These are phyloP conservation scores for Cercospora zeina DNA, from an alignment of 2,329 filamentous ascomycete species.

Conservation along the genomic window DNA sequence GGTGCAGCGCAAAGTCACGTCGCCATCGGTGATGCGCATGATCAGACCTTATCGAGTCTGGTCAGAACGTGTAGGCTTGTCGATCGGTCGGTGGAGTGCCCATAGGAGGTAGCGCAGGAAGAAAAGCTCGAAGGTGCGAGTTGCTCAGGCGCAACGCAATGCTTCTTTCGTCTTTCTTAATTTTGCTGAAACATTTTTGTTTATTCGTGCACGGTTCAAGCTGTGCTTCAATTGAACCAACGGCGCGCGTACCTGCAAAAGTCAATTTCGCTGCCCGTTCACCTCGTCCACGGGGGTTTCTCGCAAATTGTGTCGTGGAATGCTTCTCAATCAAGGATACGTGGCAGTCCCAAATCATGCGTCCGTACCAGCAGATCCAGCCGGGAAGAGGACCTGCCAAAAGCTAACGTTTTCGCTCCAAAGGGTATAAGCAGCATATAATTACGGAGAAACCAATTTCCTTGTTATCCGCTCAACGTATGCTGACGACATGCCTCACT, in stretches of 20 bases:
- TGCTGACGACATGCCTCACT: not conserved
- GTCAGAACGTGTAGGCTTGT: not conserved
- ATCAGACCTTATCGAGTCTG: not conserved
- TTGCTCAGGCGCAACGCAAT: too few relatives aligned
- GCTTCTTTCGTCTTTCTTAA: too few relatives aligned
- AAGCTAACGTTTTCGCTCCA: not conserved
- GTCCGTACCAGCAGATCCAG: not conserved
- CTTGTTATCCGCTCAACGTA: not conserved
- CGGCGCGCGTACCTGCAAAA: too few relatives aligned
- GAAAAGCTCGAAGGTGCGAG: too few relatives aligned
- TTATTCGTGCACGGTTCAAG: too few relatives aligned
- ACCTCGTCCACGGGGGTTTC: not conserved
- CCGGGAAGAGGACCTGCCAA: not conserved
- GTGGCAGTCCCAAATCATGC: not conserved
- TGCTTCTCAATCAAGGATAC: not conserved
- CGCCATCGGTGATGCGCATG: not conserved
- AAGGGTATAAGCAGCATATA: constrained; percentile 8
- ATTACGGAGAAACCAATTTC: not conserved
- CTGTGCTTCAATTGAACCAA: too few relatives aligned
- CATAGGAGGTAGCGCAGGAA: too few relatives aligned
- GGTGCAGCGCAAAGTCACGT: not conserved
- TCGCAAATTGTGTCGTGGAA: not conserved
- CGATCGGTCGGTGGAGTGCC: not conserved
- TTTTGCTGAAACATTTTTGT: too few relatives aligned
- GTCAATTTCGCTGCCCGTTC: not conserved